Evolutionary conservation across 1,284 basidiomycete species (phyloP).

Genomic region (Marasmius sp.): DNA sequence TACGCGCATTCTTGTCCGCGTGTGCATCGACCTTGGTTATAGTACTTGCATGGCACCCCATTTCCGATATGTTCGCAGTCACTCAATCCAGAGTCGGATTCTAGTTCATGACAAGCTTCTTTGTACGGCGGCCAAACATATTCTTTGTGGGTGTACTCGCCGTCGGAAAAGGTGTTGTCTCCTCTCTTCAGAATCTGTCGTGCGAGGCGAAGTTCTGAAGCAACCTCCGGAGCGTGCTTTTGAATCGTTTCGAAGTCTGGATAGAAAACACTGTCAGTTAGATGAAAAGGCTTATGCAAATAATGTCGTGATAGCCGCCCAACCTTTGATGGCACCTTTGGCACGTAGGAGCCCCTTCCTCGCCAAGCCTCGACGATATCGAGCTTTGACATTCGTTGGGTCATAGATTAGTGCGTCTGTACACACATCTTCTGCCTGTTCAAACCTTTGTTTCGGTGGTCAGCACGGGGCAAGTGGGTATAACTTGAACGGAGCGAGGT

Average conservation of each 20-base stretch:
- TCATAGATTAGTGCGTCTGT: slow-evolving; percentile 27
- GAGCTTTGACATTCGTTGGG: slow-evolving; percentile 29
- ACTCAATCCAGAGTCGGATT: slow-evolving; percentile 32
- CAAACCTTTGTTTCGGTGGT: slow-evolving; percentile 21
- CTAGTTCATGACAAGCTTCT: slow-evolving; percentile 17
- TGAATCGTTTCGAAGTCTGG: slow-evolving; percentile 29
- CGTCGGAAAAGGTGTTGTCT: slow-evolving; percentile 8
- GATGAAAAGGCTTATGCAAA: neutral
- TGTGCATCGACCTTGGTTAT: slow-evolving; percentile 38
- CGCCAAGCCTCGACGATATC: slow-evolving; percentile 31
- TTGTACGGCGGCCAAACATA: slow-evolving; percentile 10
- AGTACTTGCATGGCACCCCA: slow-evolving; percentile 35
- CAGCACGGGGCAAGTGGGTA: neutral
- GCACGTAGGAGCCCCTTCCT: slow-evolving; percentile 20
- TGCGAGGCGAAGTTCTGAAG: neutral
- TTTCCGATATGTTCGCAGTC: slow-evolving; percentile 38
- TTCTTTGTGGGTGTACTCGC: slow-evolving; percentile 4
- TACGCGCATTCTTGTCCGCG: slow-evolving; percentile 29
- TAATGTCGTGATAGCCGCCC: neutral
- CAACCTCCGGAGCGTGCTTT: slow-evolving; percentile 12
- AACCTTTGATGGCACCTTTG: slow-evolving; percentile 27
- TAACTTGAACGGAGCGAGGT: neutral
- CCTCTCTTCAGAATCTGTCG: neutral
- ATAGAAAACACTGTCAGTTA: neutral
- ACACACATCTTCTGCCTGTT: slow-evolving; percentile 26